Percentiles rank a stretch among this genome's conserved stretches.
Evolutionary conservation across 768 basidiomycete species (phyloP).

Genomic region (Russula foetens): DNA sequence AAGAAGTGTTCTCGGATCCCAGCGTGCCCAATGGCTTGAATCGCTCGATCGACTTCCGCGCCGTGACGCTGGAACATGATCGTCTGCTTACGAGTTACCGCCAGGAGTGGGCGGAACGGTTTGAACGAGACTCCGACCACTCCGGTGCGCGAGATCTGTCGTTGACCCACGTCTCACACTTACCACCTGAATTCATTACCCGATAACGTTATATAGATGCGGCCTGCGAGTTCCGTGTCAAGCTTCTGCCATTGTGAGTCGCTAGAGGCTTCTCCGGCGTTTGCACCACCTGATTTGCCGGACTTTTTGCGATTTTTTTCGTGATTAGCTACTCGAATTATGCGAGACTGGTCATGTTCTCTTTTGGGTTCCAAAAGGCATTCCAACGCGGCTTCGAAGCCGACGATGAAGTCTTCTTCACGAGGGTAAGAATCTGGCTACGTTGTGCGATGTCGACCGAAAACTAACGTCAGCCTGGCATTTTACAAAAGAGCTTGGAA

Average conservation of each 20-base stretch:
- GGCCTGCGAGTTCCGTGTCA: slow-evolving; percentile 17
- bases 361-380: slow-evolving; percentile 36
- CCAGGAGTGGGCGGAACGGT: slow-evolving; percentile 18
- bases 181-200: background rate
- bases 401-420: slow-evolving; percentile 25
- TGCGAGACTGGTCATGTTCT: slow-evolving; percentile 33
- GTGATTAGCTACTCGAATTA: slow-evolving; percentile 20
- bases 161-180: background rate
- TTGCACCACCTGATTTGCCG: background rate
- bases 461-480: background rate
- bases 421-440: slow-evolving; percentile 17
- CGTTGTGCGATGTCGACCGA: background rate
- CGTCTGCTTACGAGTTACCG: background rate
- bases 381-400: slow-evolving; percentile 23
- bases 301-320: background rate
- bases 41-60: slow-evolving; percentile 17
- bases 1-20: slow-evolving; percentile 17
- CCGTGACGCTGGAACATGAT: slow-evolving; percentile 15
- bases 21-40: slow-evolving; percentile 13
- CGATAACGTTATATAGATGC: background rate
- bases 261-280: background rate
- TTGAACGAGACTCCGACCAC: slow-evolving; percentile 14
- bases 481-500: slow-evolving; percentile 14
- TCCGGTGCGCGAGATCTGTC: background rate
- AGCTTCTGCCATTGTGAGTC: slow-evolving; percentile 35